Evolutionary conservation across 163 green algal species (phyloP).

Genomic region (Coccomyxa subellipsoidea): DNA sequence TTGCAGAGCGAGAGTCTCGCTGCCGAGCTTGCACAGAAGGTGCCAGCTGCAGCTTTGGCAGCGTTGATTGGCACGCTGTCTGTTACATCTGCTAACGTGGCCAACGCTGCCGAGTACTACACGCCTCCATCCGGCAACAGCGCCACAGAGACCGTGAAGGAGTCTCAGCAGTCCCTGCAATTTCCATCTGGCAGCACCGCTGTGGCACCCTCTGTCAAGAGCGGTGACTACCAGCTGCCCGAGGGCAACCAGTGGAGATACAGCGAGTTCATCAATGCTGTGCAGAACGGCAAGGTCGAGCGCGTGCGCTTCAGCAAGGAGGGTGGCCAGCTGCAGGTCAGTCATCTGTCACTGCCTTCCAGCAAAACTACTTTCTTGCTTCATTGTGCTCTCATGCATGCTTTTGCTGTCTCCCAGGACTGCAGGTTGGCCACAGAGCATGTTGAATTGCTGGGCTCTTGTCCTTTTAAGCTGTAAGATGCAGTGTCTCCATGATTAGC

Average conservation of each 20-base stretch:
- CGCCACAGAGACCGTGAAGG: not conserved
- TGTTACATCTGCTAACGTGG: conserved; percentile 7
- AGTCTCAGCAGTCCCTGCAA: conserved; percentile 1
- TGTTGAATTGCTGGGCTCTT: too few species aligned
- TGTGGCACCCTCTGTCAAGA: conserved; percentile 11
- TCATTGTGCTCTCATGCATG: too few species aligned
- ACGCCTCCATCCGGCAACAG: conserved; percentile 21
- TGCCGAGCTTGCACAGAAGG: conserved; percentile 52
- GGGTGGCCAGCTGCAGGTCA: conserved; percentile 88
- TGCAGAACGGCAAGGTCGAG: conserved; percentile 96
- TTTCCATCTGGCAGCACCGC: conserved; percentile 13
- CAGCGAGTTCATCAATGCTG: conserved; percentile 94
- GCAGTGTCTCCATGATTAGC: too few species aligned
- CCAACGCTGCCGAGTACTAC: conserved; percentile 15
- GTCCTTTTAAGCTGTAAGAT: too few species aligned
- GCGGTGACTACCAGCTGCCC: conserved; percentile 54
- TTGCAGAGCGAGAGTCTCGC: conserved; percentile 52
- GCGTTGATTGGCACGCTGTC: conserved; percentile 40
- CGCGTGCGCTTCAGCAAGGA: conserved; percentile 98
- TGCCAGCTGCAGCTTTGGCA: conserved; percentile 55
- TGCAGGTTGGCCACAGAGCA: too few species aligned
- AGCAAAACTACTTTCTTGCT: not conserved
- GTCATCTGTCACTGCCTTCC: conserved; percentile 41
- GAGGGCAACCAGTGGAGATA: conserved; percentile 98
- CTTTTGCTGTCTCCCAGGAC: too few species aligned